Conservation (phyloP, 2,329 filamentous ascomycete species). For the Epichloe uncinata region DNA sequence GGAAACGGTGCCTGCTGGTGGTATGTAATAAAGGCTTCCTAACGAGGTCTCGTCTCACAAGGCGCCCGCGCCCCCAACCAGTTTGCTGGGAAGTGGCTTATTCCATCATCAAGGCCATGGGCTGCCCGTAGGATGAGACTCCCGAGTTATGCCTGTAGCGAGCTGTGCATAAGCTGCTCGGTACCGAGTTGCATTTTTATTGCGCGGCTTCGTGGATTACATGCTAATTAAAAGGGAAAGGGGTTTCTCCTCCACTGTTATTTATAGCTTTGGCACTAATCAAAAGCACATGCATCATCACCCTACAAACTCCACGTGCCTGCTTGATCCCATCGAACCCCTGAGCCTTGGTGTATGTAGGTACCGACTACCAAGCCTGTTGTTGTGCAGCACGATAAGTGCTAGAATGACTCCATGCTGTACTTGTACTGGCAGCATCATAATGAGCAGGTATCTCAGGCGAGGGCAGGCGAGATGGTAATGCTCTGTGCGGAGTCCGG, state of each 20-base stretch:
- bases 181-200: too few relatives aligned
- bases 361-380: neutral
- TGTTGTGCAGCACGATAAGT: neutral
- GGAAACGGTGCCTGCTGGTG: neutral
- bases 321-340: slow-evolving; percentile 3
- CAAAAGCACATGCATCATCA: too few relatives aligned
- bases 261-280: too few relatives aligned
- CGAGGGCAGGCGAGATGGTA: too few relatives aligned
- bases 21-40: neutral
- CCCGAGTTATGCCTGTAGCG: too few relatives aligned
- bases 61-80: neutral
- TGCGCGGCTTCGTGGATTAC: too few relatives aligned
- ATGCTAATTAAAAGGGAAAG: too few relatives aligned
- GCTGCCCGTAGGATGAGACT: neutral
- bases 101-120: neutral
- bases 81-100: slow-evolving; percentile 3
- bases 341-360: neutral
- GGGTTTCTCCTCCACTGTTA: too few relatives aligned
- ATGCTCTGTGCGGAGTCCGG: too few relatives aligned
- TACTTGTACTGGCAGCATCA: neutral
- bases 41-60: neutral
- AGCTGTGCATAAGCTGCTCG: too few relatives aligned
- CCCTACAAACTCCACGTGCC: neutral
- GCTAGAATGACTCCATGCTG: neutral
- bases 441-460: too few relatives aligned